Evolutionary conservation across 2,329 filamentous ascomycete species (phyloP), one percentile per base, ranked within the genome.

Genomic region (Paracorniculantispora psalliotae): DNA sequence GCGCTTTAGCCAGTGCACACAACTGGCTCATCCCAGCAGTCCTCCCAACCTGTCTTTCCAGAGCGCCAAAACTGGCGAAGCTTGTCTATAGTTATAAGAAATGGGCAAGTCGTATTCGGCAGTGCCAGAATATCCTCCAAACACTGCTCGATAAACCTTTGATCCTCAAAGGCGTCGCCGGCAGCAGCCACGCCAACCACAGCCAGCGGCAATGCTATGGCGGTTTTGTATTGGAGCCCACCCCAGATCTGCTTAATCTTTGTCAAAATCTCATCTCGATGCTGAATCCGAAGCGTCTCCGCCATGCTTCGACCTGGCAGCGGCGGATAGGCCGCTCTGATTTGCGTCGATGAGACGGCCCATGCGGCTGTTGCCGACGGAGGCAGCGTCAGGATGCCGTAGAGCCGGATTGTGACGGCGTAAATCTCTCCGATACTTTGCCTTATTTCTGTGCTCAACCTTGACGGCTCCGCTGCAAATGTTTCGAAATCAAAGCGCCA

Each of bases 1-100:
- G n/a, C n/a, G n/a, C n/a, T n/a, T n/a, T n/a, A 53, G 12, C 35
- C 50, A 53, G 50, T 41, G n/a, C 50, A 35, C 35, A 53, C 50
- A 25, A 12, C 15, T 15, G 50, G 50, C 50, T 53, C 50, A 43
- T 53, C 50, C 50, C 50, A 53, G 37, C 50, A 53, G 5, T 53
- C 50, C 23, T 53, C 50, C 50, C 50, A 53, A 9, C 30, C 50
- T 19, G 25, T 10, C 5, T 43, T 53, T 2, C 50, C 50, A 43
- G 50, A 53, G n/a, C 17, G 5, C 50, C 50, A 53, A 43, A 53
- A 53, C 23, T 15, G 23, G 35, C 50, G 50, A 7, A 53, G 35
- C n/a, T 53, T 53, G 10, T 53, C 37, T 2, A 53, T 13, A 12
- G 43, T 37, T 13, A 37, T 53, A 12, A 53, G 41, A 26, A 53